phyloP scores from a whole-genome alignment of 1,139 yeast genomes.

The Eremothecium sinecaudum region DNA sequence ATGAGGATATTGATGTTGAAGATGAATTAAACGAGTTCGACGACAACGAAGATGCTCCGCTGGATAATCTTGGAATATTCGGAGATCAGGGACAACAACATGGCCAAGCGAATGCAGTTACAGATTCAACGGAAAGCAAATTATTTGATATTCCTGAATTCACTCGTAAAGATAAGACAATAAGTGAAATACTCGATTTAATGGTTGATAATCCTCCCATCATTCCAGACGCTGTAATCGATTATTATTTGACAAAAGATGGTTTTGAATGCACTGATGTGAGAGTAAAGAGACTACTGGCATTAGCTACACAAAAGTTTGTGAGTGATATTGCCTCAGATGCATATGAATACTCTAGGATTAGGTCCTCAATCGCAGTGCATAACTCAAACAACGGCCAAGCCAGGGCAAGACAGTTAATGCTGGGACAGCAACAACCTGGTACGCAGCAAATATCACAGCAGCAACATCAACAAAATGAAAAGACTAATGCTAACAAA shows the following conservation, averaged over 20 bases:
- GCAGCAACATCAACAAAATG: constrained; percentile 34
- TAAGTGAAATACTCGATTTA: constrained; percentile 74
- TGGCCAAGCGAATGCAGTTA: constrained; percentile 8
- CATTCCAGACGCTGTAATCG: constrained; percentile 97
- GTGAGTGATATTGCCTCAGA: constrained; percentile 91
- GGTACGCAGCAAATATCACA: constrained; percentile 30
- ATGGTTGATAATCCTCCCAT: constrained; percentile 95
- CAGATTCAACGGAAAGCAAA: constrained; percentile 28
- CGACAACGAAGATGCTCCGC: constrained; percentile 34
- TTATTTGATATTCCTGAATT: constrained; percentile 53
- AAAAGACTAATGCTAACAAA: constrained; percentile 35
- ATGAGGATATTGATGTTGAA: constrained; percentile 28
- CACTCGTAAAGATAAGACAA: constrained; percentile 75
- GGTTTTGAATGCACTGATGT: constrained; percentile 80
- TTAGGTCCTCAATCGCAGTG: constrained; percentile 75
- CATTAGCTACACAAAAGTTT: constrained; percentile 93
- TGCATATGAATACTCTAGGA: constrained; percentile 90
- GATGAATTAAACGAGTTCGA: constrained; percentile 35
- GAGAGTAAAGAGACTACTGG: constrained; percentile 74
- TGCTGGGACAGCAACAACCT: constrained; percentile 50
- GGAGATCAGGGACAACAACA: constrained; percentile 18
- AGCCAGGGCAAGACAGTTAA: constrained; percentile 66
- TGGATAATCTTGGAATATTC: constrained; percentile 30
- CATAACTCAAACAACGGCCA: constrained; percentile 81
- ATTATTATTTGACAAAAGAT: constrained; percentile 77